Base-by-base conservation (phyloP, 2,329 filamentous ascomycete genomes). In the Fusarium beomiforme region DNA sequence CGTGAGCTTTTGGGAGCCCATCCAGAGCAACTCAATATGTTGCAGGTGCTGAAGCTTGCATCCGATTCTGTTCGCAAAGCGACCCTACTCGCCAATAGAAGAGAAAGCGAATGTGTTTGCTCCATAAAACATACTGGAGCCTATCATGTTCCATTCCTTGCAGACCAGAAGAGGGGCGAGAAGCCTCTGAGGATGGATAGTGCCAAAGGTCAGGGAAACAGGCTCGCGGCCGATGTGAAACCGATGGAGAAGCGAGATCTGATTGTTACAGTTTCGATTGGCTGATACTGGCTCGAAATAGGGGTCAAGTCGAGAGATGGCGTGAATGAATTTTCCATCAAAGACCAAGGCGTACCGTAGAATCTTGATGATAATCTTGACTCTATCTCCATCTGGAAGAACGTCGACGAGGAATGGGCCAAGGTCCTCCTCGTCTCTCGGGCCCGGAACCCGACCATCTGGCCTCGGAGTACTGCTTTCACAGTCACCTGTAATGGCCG, bases 71-170 rank as follows among this genome's bases (percentile, higher is more conserved):
- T 70, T 72, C 57, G 79, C 81, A 69, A 88, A 88, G 44, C 84
- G 81, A 56, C 82, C 82, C 72, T 85, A 82, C 73, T 88, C 85
- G 47, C 86, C 85, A 0, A 88, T 75, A n/a, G 83, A 85, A n/a
- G 84, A 86, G 70, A 88, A 87, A 1, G 82, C 83, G 64, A 87
- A 87, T 0, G 77, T 84, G 69, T 88, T 88, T 3, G 77, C 64
- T 11, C 84, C 84, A 59, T 87, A 87, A 65, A 87, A 87, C 5
- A 83, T 67, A 62, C 83, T 81, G 4, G 77, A 71, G 0, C 82
- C 84, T 3, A 84, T 70, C 31, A 80, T 83, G 51, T 79, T 73
- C 80, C 83, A 85, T 2, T 76, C 70, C 59, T 78, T 83, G 55
- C 75, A 82, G 0, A 86, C 85, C 0, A 79, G 36, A 0, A 88